Evolutionary conservation across 2,329 filamentous ascomycete genomes (phyloP), one percentile per base, ranked within the genome.

Genomic region (Colletotrichum simmondsii): DNA sequence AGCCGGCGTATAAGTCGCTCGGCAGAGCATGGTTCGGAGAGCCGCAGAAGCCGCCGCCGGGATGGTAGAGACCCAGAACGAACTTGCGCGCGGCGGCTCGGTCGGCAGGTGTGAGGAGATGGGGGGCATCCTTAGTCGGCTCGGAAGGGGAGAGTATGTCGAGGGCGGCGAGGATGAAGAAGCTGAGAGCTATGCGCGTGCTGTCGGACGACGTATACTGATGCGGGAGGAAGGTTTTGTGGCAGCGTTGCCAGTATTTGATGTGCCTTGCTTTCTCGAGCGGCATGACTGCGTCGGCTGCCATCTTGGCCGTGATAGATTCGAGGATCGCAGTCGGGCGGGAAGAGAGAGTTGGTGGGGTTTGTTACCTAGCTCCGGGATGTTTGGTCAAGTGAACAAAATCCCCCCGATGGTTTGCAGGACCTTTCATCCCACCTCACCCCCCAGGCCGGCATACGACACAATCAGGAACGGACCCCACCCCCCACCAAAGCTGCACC

Each of bases 191-290:
- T 86, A 98, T 93, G 78, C 97, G 95, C 78, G 93, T 96, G 77
- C 95, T 95, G 85, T 99, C 97, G 81, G 93, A 97, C 80, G 92
- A 88, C 19, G 94, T 97, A 85, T 98, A 99, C 75, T 91, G 88
- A 58, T 92, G 89, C 0, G 97, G 97, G 7, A 99, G 91, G 74
- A 93, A 89, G 28, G 92, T 93, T 80, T 93, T 93, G 75, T 97
- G 89, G 81, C 96, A 98, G 80, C 95, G 92, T 76, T 95, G 90
- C 92, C 95, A 99, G 88, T 98, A 99, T 80, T 93, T 94, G 80
- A 97, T 87, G 81, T 99, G 97, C 70, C 88, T 89, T 60, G 89
- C 86, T 71, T 87, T 90, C 79, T 93, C 85, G 74, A 93, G 83
- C 28, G 80, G 76, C 3, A 82, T 78, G 10, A 76, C 76, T 19